Evolutionary conservation across 2,329 filamentous ascomycete genomes (phyloP).

Genomic region (Dactylonectria estremocensis): DNA sequence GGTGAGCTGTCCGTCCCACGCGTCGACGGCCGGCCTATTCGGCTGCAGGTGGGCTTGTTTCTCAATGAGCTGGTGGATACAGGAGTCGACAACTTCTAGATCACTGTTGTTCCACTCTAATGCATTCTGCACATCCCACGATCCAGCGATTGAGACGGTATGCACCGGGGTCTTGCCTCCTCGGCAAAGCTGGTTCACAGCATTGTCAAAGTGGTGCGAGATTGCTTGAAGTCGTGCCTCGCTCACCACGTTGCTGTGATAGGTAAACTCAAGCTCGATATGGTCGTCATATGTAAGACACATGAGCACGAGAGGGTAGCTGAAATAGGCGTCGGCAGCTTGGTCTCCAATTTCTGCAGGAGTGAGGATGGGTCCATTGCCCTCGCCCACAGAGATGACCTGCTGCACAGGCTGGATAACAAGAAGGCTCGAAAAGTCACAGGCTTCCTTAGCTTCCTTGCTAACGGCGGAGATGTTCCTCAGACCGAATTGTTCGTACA

Average conservation of each 20-base stretch:
- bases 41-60: constrained; percentile 25
- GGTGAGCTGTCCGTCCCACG: constrained; percentile 48
- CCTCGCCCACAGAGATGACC: not conserved
- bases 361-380: not conserved
- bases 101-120: not conserved
- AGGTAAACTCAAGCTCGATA: constrained; percentile 7
- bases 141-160: not conserved
- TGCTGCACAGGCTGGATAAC: constrained; percentile 44
- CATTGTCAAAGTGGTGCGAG: constrained; percentile 2
- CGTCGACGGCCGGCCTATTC: not conserved
- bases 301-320: constrained; percentile 7
- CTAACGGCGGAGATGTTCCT: constrained; percentile 40
- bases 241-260: not conserved
- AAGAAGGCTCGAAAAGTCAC: constrained; percentile 49
- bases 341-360: constrained; percentile 3
- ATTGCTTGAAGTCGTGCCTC: constrained; percentile 5
- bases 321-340: constrained; percentile 2
- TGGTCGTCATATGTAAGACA: not conserved
- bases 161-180: not conserved
- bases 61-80: constrained; percentile 40
- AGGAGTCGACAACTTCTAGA: not conserved
- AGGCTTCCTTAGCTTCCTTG: constrained; percentile 33
- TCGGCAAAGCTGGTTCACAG: not conserved
- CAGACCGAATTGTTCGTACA: constrained; percentile 40
- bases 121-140: constrained; percentile 4